A percentile compares a stretch with the other conserved stretches of the same genome.
Conservation (phyloP, 371 early-diverging fungal species). For the Mucor piriformis region DNA sequence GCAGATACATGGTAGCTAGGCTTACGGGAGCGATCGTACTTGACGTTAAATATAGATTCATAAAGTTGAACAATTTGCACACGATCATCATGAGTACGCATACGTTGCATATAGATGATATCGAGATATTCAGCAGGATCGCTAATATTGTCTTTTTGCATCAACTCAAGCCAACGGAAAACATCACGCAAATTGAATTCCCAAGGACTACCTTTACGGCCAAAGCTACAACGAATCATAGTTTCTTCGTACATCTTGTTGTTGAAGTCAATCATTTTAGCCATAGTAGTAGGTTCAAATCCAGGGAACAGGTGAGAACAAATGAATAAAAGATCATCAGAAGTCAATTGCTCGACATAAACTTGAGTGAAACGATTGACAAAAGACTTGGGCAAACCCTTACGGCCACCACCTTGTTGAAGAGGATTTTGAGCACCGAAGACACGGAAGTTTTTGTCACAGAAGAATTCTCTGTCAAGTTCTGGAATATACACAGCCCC, state of each 20-base stretch:
- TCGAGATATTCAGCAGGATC: slow-evolving; percentile 79
- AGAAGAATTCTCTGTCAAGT: slow-evolving; percentile 84
- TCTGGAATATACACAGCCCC: slow-evolving; percentile 95
- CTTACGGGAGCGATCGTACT: slow-evolving; percentile 44
- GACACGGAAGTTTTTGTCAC: slow-evolving; percentile 86
- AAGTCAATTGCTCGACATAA: slow-evolving; percentile 82
- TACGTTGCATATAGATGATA: slow-evolving; percentile 84
- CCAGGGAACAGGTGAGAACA: slow-evolving; percentile 71
- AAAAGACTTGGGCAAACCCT: slow-evolving; percentile 98
- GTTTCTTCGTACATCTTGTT: slow-evolving; percentile 82
- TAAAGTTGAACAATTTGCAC: slow-evolving; percentile 68
- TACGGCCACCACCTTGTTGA: slow-evolving; percentile 97
- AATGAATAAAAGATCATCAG: slow-evolving; percentile 81
- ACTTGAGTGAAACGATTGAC: slow-evolving; percentile 98
- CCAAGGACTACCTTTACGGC: slow-evolving; percentile 92
- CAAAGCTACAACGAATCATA: slow-evolving; percentile 81
- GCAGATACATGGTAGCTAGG: slow-evolving; percentile 48
- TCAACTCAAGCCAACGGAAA: slow-evolving; percentile 91
- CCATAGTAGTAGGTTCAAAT: slow-evolving; percentile 49
- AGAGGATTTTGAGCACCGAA: slow-evolving; percentile 99
- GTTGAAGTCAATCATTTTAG: slow-evolving; percentile 89
- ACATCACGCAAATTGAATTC: slow-evolving; percentile 98
- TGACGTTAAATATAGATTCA: slow-evolving; percentile 62
- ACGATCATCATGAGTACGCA: slow-evolving; percentile 86
- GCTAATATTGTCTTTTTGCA: slow-evolving; percentile 51